Conservation (phyloP, 192 early-diverging fungal species). For the Entrophospora sp. region DNA sequence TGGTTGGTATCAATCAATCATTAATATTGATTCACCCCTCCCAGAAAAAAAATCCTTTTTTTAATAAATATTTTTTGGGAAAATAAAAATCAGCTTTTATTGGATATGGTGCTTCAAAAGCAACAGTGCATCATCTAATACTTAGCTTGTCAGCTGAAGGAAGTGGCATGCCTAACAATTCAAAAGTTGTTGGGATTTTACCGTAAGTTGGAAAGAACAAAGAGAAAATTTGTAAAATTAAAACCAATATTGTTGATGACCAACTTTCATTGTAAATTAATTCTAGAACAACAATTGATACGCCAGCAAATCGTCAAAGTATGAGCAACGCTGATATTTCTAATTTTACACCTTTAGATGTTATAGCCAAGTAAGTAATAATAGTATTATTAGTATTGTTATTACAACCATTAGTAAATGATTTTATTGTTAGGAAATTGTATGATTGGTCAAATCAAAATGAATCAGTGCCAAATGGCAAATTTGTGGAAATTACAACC, state of each 20-base stretch:
- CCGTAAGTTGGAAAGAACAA: too few relatives aligned
- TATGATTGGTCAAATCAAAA: conserved; percentile 47
- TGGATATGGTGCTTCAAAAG: conserved; percentile 92
- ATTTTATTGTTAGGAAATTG: conserved; percentile 31
- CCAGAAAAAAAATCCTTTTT: neutral
- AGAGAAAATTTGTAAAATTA: neutral
- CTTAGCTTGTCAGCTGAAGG: conserved; percentile 58
- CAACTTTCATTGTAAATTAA: neutral
- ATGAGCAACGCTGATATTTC: conserved; percentile 78
- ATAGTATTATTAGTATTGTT: neutral
- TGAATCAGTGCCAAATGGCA: conserved; percentile 43
- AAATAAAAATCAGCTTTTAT: conserved; percentile 44
- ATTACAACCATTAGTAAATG: neutral
- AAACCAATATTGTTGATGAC: neutral
- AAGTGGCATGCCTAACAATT: conserved; percentile 62
- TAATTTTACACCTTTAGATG: conserved; percentile 75
- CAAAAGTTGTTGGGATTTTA: conserved; percentile 60
- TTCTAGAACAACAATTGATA: conserved; percentile 70
- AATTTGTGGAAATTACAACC: conserved; percentile 54
- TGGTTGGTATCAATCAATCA: too few relatives aligned
- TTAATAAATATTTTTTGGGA: neutral
- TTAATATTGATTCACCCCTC: too few relatives aligned
- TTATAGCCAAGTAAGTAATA: conserved; percentile 51
- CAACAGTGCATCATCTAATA: conserved; percentile 85
- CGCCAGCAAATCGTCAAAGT: conserved; percentile 78